These are phyloP conservation scores for Stentor coeruleus DNA, from an alignment of 73 alveolate genomes.

Conservation along the genomic window DNA sequence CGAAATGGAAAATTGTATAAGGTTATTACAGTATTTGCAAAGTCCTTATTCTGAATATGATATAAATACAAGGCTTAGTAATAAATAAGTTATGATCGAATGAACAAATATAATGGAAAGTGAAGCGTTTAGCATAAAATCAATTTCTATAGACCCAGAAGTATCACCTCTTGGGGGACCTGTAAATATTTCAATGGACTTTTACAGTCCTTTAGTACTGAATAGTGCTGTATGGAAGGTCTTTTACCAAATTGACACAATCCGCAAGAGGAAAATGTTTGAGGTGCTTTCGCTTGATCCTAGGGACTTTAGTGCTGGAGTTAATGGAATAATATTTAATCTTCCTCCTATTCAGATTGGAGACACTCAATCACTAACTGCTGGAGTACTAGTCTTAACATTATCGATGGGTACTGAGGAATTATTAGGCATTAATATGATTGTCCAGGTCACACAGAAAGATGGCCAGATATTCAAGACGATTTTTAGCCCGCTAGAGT, in stretches of 20 bases:
- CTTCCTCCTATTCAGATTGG: not conserved
- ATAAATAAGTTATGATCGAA: no score
- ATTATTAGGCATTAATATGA: not conserved
- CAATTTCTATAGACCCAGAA: not conserved
- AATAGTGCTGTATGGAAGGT: not conserved
- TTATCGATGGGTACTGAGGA: not conserved
- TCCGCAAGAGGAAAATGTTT: not conserved
- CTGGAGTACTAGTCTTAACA: not conserved
- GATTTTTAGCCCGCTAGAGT: not conserved
- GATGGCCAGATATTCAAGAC: not conserved
- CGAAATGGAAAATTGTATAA: not conserved
- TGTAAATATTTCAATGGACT: not conserved
- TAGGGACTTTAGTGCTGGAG: not conserved
- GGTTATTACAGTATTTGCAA: not conserved
- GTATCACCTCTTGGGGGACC: slow-evolving; percentile 1
- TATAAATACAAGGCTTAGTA: no score
- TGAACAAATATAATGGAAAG: no score
- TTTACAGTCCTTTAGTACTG: not conserved
- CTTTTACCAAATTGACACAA: not conserved
- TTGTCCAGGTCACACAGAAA: not conserved
- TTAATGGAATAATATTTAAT: no score
- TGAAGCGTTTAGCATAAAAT: not conserved
- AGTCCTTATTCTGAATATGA: slow-evolving; percentile 1
- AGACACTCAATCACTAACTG: not conserved
- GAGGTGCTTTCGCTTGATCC: not conserved